A percentile compares a stretch with the other conserved stretches of the same genome.
Conservation (phyloP, 768 basidiomycete genomes). For the Agaricus blazei region DNA sequence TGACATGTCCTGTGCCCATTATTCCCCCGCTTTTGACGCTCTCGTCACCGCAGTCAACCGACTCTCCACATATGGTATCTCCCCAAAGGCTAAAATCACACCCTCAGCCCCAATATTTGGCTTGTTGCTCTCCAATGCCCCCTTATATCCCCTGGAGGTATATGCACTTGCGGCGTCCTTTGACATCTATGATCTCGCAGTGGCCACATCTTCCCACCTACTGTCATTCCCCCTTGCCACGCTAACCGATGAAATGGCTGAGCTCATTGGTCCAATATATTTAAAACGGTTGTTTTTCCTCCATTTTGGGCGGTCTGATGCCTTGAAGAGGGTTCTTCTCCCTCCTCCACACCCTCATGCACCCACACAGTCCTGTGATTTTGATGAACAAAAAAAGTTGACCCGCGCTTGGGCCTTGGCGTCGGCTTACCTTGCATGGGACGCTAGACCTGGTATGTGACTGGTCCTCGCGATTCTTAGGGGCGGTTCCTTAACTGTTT, state of each 20-base stretch:
- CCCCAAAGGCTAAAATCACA: constrained; percentile 38
- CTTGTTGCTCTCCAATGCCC: constrained; percentile 62
- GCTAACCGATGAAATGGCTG: constrained; percentile 66
- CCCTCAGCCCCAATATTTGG: constrained; percentile 53
- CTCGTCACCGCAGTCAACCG: constrained; percentile 52
- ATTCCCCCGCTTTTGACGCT: constrained; percentile 60
- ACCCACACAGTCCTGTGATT: constrained; percentile 66
- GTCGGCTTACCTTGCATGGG: constrained; percentile 80
- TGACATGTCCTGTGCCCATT: constrained; percentile 68
- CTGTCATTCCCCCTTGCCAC: constrained; percentile 64
- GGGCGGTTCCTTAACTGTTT: constrained; percentile 12
- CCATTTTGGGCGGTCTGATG: constrained; percentile 78
- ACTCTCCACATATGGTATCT: constrained; percentile 57
- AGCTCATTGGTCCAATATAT: constrained; percentile 69
- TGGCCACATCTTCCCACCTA: constrained; percentile 68
- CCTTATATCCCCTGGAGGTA: constrained; percentile 62
- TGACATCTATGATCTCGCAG: constrained; percentile 69
- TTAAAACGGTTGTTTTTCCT: constrained; percentile 79
- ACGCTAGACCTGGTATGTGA: constrained; percentile 66
- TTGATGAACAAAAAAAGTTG: constrained; percentile 71
- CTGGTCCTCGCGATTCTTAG: not conserved
- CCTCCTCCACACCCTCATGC: constrained; percentile 73
- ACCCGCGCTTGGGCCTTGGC: constrained; percentile 81
- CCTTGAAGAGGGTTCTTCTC: constrained; percentile 71
- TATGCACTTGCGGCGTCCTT: constrained; percentile 67